These are phyloP conservation scores for Boletus rufocinnamomeus DNA, from an alignment of 768 basidiomycete genomes.

Conservation along the genomic window DNA sequence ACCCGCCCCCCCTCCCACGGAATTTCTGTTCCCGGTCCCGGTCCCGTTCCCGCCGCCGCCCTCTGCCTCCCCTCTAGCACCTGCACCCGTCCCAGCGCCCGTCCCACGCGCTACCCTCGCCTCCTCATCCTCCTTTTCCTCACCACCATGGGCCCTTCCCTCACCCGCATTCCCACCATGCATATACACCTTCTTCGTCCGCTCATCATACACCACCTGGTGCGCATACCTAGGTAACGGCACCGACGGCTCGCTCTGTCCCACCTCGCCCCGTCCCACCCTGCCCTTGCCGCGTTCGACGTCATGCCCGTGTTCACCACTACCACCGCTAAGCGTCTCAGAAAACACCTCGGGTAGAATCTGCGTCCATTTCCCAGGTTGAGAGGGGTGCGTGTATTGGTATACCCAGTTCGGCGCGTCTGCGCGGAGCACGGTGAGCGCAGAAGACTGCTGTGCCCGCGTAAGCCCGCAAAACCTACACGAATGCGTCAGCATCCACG, in stretches of 20 bases:
- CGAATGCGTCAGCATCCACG: not conserved
- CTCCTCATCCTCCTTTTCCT: slow-evolving; percentile 29
- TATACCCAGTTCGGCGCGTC: slow-evolving; percentile 69
- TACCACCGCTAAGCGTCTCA: not conserved
- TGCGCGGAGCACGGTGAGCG: slow-evolving; percentile 44
- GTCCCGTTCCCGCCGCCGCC: not conserved
- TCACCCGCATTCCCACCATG: slow-evolving; percentile 78
- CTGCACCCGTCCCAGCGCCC: not conserved
- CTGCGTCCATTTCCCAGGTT: slow-evolving; percentile 66
- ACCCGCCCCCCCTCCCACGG: slow-evolving; percentile 17
- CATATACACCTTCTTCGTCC: slow-evolving; percentile 57
- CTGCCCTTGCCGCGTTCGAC: not conserved
- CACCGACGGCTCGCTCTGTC: slow-evolving; percentile 28
- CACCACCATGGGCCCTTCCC: slow-evolving; percentile 18
- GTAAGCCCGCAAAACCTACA: slow-evolving; percentile 65
- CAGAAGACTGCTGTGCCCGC: slow-evolving; percentile 39
- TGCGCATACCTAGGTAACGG: slow-evolving; percentile 75
- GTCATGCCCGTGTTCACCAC: not conserved
- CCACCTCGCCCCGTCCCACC: not conserved
- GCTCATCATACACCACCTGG: slow-evolving; percentile 72
- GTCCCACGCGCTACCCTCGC: not conserved
- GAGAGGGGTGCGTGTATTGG: slow-evolving; percentile 49
- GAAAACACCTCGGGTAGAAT: slow-evolving; percentile 45
- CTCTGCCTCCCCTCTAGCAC: not conserved
- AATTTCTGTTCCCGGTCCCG: not conserved